Evolutionary conservation across 768 basidiomycete species (phyloP), one percentile per base, ranked within the genome.

Genomic region (Hydnum rufescens): DNA sequence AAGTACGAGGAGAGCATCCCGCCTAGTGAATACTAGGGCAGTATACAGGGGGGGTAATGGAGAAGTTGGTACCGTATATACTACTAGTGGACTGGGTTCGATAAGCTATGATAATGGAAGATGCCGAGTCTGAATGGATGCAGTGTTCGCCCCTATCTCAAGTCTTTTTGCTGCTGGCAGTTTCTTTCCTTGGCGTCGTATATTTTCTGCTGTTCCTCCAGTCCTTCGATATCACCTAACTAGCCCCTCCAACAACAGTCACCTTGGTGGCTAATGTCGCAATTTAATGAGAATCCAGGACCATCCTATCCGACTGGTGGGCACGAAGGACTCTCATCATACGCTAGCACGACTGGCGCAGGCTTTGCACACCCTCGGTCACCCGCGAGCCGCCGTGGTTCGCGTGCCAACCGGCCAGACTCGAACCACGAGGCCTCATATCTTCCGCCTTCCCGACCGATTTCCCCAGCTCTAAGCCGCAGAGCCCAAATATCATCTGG

Each of bases 1-100:
- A 48, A 55, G n/a, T 56, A 56, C 29, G 55, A 51, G 23, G 55
- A 56, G 53, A 56, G 55, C 54, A 54, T 42, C 52, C 57, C 51
- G 48, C 44, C 44, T 13, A 47, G 16, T 47, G 44, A 47, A 28
- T 47, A 47, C 44, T 47, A 47, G 26, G 44, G 8, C 26, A 28
- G 13, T 22, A 39, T 13, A 13, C 22, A 39, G 36, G 36, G 13
- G 36, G 13, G 36, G 36, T 22, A 39, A 22, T 22, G 22, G 36
- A 22, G 36, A 39, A 39, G 36, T 39, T 39, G n/a, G n/a, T n/a
- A n/a, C n/a, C n/a, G n/a, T n/a, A n/a, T n/a, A n/a, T n/a, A n/a
- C n/a, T n/a, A n/a, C n/a, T n/a, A n/a, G n/a, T n/a, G n/a, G n/a
- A n/a, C n/a, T n/a, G n/a, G n/a, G n/a, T n/a, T n/a, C n/a, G n/a